These are phyloP conservation scores for Botrytis pseudocinerea DNA, from an alignment of 2,329 filamentous ascomycete genomes.

Conservation along the genomic window DNA sequence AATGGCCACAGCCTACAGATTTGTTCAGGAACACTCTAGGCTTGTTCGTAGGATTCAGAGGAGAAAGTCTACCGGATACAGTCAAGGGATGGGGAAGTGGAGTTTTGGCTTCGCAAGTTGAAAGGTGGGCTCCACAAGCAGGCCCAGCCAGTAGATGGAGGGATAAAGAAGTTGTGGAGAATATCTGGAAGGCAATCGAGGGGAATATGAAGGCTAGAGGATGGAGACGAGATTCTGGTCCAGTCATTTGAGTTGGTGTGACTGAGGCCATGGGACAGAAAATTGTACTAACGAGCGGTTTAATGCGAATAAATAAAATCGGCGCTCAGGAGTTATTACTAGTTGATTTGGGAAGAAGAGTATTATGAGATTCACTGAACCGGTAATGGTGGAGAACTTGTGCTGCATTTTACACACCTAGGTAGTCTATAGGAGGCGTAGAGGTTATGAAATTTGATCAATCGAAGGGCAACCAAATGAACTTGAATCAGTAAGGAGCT, in stretches of 20 bases:
- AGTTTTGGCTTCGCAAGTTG: slow-evolving; percentile 76
- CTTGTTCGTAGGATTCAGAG: slow-evolving; percentile 88
- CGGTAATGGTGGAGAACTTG: slow-evolving; percentile 8
- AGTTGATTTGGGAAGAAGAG: slow-evolving; percentile 11
- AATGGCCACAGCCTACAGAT: slow-evolving; percentile 86
- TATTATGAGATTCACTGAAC: not conserved
- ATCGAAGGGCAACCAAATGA: not conserved
- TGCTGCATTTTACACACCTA: not conserved
- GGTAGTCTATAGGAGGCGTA: not conserved
- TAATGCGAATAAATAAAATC: slow-evolving; percentile 7
- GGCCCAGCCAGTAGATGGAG: slow-evolving; percentile 62
- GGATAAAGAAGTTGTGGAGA: slow-evolving; percentile 89
- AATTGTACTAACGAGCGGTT: slow-evolving; percentile 8
- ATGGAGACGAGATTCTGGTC: slow-evolving; percentile 73
- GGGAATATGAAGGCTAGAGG: slow-evolving; percentile 81
- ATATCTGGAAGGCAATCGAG: slow-evolving; percentile 89
- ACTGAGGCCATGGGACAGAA: not conserved
- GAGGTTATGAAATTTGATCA: slow-evolving; percentile 15
- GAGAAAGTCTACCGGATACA: slow-evolving; percentile 74
- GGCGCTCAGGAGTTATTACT: slow-evolving; percentile 21
- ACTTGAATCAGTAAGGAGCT: not conserved
- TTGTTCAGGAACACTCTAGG: slow-evolving; percentile 87
- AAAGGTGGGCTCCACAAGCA: slow-evolving; percentile 69
- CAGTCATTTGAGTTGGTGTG: slow-evolving; percentile 36
- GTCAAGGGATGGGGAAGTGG: slow-evolving; percentile 84